These are phyloP conservation scores for Cryptococcus jaspeensis DNA, from an alignment of 1,284 basidiomycete species.

Conservation along the genomic window DNA sequence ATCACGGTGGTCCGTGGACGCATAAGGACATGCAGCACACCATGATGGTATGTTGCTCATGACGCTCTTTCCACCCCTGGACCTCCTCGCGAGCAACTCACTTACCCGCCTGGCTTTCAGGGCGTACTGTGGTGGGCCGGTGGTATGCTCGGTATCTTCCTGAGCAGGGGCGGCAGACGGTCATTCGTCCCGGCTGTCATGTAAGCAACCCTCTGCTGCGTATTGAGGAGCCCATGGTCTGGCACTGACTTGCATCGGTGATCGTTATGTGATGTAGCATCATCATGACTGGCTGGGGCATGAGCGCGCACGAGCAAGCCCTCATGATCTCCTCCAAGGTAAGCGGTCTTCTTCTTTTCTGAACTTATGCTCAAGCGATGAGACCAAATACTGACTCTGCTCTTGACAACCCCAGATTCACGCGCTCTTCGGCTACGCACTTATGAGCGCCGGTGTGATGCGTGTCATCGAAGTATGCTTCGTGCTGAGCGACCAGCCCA, in stretches of 20 bases:
- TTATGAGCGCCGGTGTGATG: conserved; percentile 79
- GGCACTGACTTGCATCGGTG: not conserved
- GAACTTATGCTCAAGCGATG: not conserved
- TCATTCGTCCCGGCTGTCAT: conserved; percentile 80
- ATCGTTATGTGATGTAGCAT: conserved; percentile 57
- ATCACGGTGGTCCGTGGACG: conserved; percentile 75
- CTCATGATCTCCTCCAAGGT: conserved; percentile 80
- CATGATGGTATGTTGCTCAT: conserved; percentile 52
- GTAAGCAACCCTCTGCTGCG: conserved; percentile 54
- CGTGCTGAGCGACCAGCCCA: conserved; percentile 53
- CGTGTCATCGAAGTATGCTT: conserved; percentile 88
- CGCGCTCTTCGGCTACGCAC: conserved; percentile 74
- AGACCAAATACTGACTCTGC: not conserved
- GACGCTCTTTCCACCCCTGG: not conserved
- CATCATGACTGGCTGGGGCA: conserved; percentile 89
- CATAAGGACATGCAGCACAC: conserved; percentile 93
- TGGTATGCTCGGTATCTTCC: conserved; percentile 81
- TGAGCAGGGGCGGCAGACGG: conserved; percentile 78
- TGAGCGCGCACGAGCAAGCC: conserved; percentile 85
- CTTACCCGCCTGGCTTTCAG: conserved; percentile 35
- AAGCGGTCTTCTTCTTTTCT: conserved; percentile 3
- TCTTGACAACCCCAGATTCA: conserved; percentile 64
- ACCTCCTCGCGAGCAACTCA: conserved; percentile 14
- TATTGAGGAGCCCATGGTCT: not conserved
- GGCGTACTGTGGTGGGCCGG: conserved; percentile 83